These are phyloP conservation scores for Metschnikowia henanensis DNA, from an alignment of 805 yeast species.

Conservation along the genomic window DNA sequence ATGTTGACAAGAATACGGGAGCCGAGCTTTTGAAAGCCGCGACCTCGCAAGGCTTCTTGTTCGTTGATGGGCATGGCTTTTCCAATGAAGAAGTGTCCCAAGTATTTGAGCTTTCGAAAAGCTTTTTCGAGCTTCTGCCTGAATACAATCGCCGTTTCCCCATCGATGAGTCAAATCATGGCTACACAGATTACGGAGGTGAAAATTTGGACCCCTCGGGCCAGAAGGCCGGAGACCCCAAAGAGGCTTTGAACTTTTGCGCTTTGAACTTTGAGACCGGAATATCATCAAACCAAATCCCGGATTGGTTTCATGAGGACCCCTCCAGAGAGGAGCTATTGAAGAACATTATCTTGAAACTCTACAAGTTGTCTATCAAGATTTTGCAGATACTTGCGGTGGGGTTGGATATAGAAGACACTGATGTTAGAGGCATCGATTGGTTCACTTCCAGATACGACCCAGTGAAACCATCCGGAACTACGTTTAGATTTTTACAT, in stretches of 20 bases:
- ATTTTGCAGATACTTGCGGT: conserved; percentile 58
- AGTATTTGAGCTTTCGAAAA: conserved; percentile 48
- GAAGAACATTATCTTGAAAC: conserved; percentile 35
- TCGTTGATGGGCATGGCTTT: conserved; percentile 68
- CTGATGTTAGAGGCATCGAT: conserved; percentile 36
- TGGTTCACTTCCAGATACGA: conserved; percentile 68
- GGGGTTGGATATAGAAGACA: conserved; percentile 61
- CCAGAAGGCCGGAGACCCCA: conserved; percentile 53
- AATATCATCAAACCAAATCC: conserved; percentile 39
- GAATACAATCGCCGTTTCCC: conserved; percentile 50
- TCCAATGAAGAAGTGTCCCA: conserved; percentile 51
- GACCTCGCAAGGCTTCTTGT: conserved; percentile 61
- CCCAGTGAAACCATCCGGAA: conserved; percentile 52
- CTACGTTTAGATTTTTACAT: conserved; percentile 68
- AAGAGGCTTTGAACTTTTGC: conserved; percentile 71
- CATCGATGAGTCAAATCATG: conserved; percentile 58
- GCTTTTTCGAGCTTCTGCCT: conserved; percentile 51
- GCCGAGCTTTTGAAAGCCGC: conserved; percentile 57
- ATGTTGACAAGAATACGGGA: conserved; percentile 43
- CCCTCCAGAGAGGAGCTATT: conserved; percentile 44
- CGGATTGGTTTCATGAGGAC: conserved; percentile 47
- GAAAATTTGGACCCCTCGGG: conserved; percentile 47
- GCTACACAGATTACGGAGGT: conserved; percentile 55
- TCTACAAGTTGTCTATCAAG: conserved; percentile 49
- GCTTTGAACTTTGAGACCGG: conserved; percentile 53